Base-by-base conservation (phyloP, 2,329 filamentous ascomycete genomes). In the Fusarium solani-melongenae region DNA sequence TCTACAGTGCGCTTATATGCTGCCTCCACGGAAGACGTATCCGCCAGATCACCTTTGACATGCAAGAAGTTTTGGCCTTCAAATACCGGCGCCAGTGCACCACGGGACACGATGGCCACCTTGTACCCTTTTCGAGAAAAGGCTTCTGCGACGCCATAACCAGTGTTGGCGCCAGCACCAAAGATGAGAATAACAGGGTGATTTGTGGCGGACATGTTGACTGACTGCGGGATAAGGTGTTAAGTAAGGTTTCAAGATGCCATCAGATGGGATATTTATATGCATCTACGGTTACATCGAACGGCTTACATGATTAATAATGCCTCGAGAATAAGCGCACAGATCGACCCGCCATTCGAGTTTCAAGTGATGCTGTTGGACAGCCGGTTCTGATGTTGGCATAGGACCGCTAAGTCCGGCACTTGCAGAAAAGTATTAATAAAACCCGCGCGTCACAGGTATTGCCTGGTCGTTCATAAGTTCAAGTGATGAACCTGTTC, bases 121-220 rank as follows among this genome's bases (percentile, higher is more conserved):
- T 55, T 73, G 8, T 67, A 70, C 1, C 70, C 66, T 3, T 72
- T 66, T 24, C 51, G 7, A 2, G 14, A 15, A 6, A 72, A 62
- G 3, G 66, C 44, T 15, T 73, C 38, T 2, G 70, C 70, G 4
- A 72, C 62, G 7, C 57, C 58, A n/a, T 27, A 38, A 7, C 70
- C 70, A 14, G 70, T 41, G 1, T 60, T 67, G n/a, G 70, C 58
- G 5, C 70, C 70, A 0, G 70, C 66, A 3, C 70, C 70, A 6
- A 72, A 62, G 12, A 72, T 63, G 6, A 72, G 66, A 10, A 24
- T 63, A 0, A 60, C 12, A 9, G 51, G 38, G 12, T 34, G 7
- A 24, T 34, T 22, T n/a, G 31, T 6, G 12, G 31, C 12, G 20
- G 51, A 36, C 51, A 56, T 56, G 31, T 9, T 55, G 46, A n/a